Conservation (phyloP, 192 early-diverging fungal genomes). For the Martensiomyces pterosporus region DNA sequence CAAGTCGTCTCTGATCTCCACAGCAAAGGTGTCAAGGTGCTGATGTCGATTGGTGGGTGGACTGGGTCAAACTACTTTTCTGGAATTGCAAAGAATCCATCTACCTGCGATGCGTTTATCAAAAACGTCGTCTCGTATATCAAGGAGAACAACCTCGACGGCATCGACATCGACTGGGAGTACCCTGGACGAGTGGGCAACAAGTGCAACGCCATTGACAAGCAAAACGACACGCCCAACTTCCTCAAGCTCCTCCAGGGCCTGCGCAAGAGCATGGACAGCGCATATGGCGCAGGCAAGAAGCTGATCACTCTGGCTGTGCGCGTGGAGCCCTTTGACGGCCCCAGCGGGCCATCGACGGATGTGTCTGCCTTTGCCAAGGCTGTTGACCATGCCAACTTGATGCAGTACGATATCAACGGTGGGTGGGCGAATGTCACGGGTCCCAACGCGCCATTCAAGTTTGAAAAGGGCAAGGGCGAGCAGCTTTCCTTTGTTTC, state of each 20-base stretch:
- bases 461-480: constrained; percentile 32
- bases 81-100: constrained; percentile 32
- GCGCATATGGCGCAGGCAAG: constrained; percentile 15
- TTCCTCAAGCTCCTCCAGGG: constrained; percentile 57
- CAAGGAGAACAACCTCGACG: constrained; percentile 52
- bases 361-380: constrained; percentile 60
- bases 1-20: constrained; percentile 52
- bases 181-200: constrained; percentile 56
- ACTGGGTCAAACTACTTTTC: constrained; percentile 54
- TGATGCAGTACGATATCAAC: constrained; percentile 68
- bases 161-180: constrained; percentile 76
- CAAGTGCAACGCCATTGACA: constrained; percentile 47
- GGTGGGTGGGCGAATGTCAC: constrained; percentile 55
- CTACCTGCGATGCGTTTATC: constrained; percentile 40
- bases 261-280: constrained; percentile 38
- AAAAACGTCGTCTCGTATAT: constrained; percentile 43
- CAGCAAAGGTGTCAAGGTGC: constrained; percentile 52
- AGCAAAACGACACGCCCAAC: constrained; percentile 58
- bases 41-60: constrained; percentile 69
- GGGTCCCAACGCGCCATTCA: constrained; percentile 60
- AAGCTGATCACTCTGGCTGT: constrained; percentile 66
- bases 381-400: constrained; percentile 59
- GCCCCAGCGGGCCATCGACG: constrained; percentile 38
- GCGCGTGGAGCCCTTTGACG: constrained; percentile 58
- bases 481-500: constrained; percentile 40